phyloP scores from a whole-genome alignment of 176 grass and related monocot genomes.

The Bonia amplexicaulis region DNA sequence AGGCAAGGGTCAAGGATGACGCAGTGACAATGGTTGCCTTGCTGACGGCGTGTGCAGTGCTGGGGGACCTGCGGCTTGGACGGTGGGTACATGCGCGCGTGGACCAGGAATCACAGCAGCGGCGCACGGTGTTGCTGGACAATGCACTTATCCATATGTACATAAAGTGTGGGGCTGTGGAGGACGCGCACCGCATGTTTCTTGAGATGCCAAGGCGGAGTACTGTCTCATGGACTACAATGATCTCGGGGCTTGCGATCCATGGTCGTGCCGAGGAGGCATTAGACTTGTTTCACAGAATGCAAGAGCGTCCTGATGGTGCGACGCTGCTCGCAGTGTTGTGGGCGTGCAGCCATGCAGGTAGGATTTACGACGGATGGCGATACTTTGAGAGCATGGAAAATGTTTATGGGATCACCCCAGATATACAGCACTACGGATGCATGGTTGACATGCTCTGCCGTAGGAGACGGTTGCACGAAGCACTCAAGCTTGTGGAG shows the following conservation, averaged over 20 bases:
- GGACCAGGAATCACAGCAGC: not conserved
- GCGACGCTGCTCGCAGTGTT: constrained; percentile 54
- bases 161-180: constrained; percentile 45
- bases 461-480: constrained; percentile 29
- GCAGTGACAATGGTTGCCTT: constrained; percentile 45
- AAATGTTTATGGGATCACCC: constrained; percentile 46
- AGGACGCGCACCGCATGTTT: constrained; percentile 50
- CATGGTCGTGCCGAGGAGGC: constrained; percentile 48
- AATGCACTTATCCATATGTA: constrained; percentile 76
- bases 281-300: constrained; percentile 44
- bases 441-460: constrained; percentile 75
- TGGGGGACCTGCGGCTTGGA: constrained; percentile 51
- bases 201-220: constrained; percentile 42
- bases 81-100: constrained; percentile 51
- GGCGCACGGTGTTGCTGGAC: constrained; percentile 30
- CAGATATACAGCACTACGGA: constrained; percentile 56
- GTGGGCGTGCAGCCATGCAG: constrained; percentile 41
- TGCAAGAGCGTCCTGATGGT: constrained; percentile 42
- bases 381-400: constrained; percentile 61
- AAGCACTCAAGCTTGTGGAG: constrained; percentile 49
- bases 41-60: constrained; percentile 45
- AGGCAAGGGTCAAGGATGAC: constrained; percentile 36
- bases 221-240: constrained; percentile 68
- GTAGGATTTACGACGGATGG: constrained; percentile 38
- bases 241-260: constrained; percentile 58